Conservation (phyloP, 2,329 filamentous ascomycete species). For the Penicillium crustosum region DNA sequence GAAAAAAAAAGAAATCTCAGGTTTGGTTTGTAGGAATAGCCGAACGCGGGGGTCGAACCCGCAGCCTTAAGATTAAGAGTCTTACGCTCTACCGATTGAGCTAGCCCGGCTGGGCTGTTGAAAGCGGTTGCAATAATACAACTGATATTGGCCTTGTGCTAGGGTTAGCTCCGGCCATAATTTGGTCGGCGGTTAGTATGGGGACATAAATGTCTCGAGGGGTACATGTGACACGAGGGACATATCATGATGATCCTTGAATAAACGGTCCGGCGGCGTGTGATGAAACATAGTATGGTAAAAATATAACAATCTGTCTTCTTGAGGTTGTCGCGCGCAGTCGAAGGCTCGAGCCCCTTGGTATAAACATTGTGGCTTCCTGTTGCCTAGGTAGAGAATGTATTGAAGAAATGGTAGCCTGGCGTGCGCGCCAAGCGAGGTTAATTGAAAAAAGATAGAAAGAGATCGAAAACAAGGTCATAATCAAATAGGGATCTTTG, state of each 20-base stretch:
- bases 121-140: slow-evolving; percentile 36
- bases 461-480: neutral
- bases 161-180: slow-evolving; percentile 35
- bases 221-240: neutral
- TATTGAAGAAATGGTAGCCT: neutral
- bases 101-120: slow-evolving; percentile 42
- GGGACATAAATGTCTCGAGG: neutral
- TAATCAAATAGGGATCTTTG: neutral
- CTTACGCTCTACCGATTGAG: slow-evolving; percentile 53
- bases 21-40: slow-evolving; percentile 30
- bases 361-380: neutral
- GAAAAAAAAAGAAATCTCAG: slow-evolving; percentile 24
- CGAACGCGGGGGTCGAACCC: slow-evolving; percentile 47
- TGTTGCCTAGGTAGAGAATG: slow-evolving; percentile 4
- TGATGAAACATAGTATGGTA: neutral
- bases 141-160: neutral
- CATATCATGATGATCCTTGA: too few relatives aligned
- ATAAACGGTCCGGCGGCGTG: neutral
- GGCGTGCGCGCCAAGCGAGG: slow-evolving; percentile 6
- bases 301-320: neutral
- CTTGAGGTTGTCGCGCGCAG: neutral
- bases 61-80: slow-evolving; percentile 50
- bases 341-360: neutral
- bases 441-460: neutral
- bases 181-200: neutral